Evolutionary conservation across 176 grass and related monocot species (phyloP), one percentile per base, ranked within the genome.

Genomic region (Lolium rigidum): DNA sequence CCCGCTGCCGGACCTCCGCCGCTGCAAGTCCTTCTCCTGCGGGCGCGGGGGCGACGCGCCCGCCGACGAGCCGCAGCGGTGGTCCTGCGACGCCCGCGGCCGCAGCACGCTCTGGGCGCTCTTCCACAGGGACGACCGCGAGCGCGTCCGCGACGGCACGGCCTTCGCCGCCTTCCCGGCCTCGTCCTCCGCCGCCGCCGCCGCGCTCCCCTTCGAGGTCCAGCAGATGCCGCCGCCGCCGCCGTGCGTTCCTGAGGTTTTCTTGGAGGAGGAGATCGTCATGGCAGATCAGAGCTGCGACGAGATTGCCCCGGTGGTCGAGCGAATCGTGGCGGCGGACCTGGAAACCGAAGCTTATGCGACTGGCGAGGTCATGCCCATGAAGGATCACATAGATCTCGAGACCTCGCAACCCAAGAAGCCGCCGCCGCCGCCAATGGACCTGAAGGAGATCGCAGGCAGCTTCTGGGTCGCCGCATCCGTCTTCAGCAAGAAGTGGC

Each of bases 401-500:
- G 97, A 97, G 56, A 91, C 86, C 21, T 71, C 86, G 44, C 90
- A 83, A 18, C 43, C 82, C 17, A 94, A 87, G 86, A 97, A 89
- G 80, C 70, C 43, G 82, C 41, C 41, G 82, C 41, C 41, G 41
- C 86, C 77, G 47, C 68, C 88, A 46, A 94, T 92, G 86, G 97
- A 99, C 85, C 77, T 97, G 13, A 99, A 99, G 83, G 97, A 97
- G 70, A 99, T 97, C 85, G 92, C 97, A 4, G 90, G 92, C 10
- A 99, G 89, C 92, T 99, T 99, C 92, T 94, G 94, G 97, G 87
- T 99, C 7, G 97, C 97, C 0, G 97, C 97, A 46, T 99, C 94
- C 15, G 97, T 99, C 26, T 99, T 97, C 82, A 99, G 97, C 87
- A 99, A 93, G 90, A 99, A 99, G 88, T 95, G 94, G 90, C 94